phyloP scores from a whole-genome alignment of 352 stramenopile species.

The Phytopythium mirpurense region DNA sequence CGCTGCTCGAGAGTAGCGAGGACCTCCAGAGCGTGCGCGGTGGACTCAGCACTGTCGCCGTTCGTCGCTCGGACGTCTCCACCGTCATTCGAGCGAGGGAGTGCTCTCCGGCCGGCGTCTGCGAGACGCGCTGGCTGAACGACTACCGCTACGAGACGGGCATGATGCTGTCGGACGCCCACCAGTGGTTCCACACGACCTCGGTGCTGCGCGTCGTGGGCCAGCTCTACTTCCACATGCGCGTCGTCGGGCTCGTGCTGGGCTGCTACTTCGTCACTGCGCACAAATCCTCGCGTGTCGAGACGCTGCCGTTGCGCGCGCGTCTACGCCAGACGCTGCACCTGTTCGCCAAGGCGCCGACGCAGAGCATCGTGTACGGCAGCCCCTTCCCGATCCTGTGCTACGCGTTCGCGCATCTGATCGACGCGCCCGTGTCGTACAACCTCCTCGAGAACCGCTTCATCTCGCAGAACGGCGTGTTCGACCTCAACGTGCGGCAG shows the following conservation, averaged over 20 bases:
- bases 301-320: conserved; percentile 4
- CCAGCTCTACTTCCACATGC: conserved; percentile 33
- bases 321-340: conserved; percentile 9
- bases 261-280: conserved; percentile 23
- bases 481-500: conserved; percentile 19
- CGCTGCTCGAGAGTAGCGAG: conserved; percentile 21
- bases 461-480: conserved; percentile 21
- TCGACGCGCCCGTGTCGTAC: conserved; percentile 40
- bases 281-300: conserved; percentile 4
- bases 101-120: conserved; percentile 2
- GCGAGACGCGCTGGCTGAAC: conserved; percentile 28
- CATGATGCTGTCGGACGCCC: conserved; percentile 17
- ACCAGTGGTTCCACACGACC: conserved; percentile 27
- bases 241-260: conserved; percentile 21
- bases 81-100: conserved; percentile 16
- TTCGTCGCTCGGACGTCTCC: conserved; percentile 18
- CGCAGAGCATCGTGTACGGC: conserved; percentile 45
- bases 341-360: conserved; percentile 38
- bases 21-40: conserved; percentile 16
- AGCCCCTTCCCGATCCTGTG: conserved; percentile 34
- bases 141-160: conserved; percentile 40
- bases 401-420: conserved; percentile 40
- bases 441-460: conserved; percentile 26
- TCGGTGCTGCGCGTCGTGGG: conserved; percentile 22
- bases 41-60: conserved; percentile 6